Conservation (phyloP, 805 yeast species). For the Lachancea nothofagi region DNA sequence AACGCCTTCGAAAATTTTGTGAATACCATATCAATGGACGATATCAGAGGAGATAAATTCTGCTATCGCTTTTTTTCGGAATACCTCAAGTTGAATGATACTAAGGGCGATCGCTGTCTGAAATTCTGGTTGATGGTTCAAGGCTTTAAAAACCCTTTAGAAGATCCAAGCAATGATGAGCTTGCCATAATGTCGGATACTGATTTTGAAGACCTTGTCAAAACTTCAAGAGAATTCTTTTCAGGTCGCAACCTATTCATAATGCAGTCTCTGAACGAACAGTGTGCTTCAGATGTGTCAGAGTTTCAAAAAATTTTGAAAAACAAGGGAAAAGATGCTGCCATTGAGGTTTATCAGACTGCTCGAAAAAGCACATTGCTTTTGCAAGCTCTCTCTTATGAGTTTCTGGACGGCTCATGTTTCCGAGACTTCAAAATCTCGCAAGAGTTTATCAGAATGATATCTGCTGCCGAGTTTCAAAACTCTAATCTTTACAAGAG, state of each 20-base stretch:
- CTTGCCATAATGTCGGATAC: conserved; percentile 25
- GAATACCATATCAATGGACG: conserved; percentile 15
- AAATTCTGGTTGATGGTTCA: conserved; percentile 68
- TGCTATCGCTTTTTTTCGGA: conserved; percentile 16
- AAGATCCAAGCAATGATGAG: conserved; percentile 34
- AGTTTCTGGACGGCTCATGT: conserved; percentile 49
- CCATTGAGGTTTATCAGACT: conserved; percentile 14
- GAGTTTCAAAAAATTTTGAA: neutral
- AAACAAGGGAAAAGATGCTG: neutral
- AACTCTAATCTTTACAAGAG: conserved; percentile 24
- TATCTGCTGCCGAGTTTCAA: conserved; percentile 40
- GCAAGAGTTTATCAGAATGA: conserved; percentile 45
- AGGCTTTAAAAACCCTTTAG: conserved; percentile 65
- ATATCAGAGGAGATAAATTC: conserved; percentile 16
- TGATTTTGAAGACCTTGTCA: conserved; percentile 22
- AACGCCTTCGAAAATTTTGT: conserved; percentile 17
- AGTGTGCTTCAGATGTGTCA: conserved; percentile 14
- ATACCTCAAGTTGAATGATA: conserved; percentile 10
- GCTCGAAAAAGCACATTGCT: conserved; percentile 58
- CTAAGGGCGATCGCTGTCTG: conserved; percentile 31
- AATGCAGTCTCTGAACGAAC: conserved; percentile 14
- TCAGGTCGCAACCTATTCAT: conserved; percentile 1
- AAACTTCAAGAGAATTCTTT: conserved; percentile 13
- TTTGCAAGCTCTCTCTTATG: conserved; percentile 50
- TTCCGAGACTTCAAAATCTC: conserved; percentile 54